A percentile compares a stretch with the other conserved stretches of the same genome.
phyloP scores from a whole-genome alignment of 768 basidiomycete species.

The Mycena polygramma region DNA sequence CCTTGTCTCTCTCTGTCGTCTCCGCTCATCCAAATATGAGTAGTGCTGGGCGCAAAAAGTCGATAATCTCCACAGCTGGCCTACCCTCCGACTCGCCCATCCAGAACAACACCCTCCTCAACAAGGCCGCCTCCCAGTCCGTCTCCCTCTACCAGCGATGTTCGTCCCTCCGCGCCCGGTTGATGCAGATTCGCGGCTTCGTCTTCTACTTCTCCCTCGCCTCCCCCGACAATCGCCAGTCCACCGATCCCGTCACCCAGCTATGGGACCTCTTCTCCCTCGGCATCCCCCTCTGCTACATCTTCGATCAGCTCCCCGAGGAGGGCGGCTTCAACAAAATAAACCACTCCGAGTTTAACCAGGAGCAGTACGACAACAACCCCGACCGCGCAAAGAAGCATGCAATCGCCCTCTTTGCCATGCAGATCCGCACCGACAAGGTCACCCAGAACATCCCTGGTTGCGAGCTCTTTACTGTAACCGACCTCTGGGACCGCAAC shows the following conservation, averaged over 20 bases:
- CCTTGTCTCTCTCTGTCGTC: constrained; percentile 8
- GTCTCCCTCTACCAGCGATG: constrained; percentile 95
- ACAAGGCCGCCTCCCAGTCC: constrained; percentile 88
- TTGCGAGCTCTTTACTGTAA: constrained; percentile 89
- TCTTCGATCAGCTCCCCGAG: constrained; percentile 90
- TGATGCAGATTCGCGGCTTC: constrained; percentile 85
- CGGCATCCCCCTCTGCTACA: constrained; percentile 94
- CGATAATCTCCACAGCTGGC: constrained; percentile 73
- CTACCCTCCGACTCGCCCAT: constrained; percentile 81
- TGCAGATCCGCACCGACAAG: constrained; percentile 81
- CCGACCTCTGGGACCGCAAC: constrained; percentile 90
- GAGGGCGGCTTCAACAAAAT: constrained; percentile 71
- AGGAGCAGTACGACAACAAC: constrained; percentile 71
- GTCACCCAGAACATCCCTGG: constrained; percentile 71
- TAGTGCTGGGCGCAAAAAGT: constrained; percentile 81
- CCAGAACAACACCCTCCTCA: constrained; percentile 88
- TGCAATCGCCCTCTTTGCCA: constrained; percentile 91
- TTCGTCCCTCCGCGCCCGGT: constrained; percentile 79
- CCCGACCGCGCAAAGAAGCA: constrained; percentile 91
- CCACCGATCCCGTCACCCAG: constrained; percentile 93
- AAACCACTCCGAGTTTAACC: constrained; percentile 76
- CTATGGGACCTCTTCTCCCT: constrained; percentile 95
- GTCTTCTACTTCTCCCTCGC: constrained; percentile 76
- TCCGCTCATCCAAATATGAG: constrained; percentile 60
- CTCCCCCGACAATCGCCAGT: constrained; percentile 73